Conservation (phyloP, 140 eudicot genomes). For the Anethum foeniculum region DNA sequence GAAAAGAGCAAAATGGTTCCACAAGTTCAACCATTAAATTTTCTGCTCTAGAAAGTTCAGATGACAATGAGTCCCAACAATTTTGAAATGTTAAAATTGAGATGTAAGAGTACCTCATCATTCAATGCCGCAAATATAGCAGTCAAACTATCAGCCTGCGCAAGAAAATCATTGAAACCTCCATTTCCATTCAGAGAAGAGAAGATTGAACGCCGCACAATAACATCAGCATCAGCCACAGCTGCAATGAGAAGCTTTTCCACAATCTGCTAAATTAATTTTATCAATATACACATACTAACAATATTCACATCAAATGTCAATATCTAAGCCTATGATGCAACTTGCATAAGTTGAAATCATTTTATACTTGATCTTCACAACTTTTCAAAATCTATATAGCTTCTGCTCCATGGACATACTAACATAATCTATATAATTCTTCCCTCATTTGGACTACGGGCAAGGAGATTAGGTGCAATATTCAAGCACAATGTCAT, state of each 20-base stretch:
- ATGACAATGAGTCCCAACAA: not conserved
- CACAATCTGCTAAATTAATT: constrained; percentile 57
- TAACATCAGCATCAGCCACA: constrained; percentile 95
- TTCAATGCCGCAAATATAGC: constrained; percentile 93
- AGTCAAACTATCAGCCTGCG: constrained; percentile 93
- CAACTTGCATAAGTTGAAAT: not conserved
- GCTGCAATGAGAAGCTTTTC: constrained; percentile 91
- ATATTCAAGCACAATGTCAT: not conserved
- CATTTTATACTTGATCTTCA: not conserved
- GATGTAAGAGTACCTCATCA: constrained; percentile 58
- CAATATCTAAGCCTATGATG: not conserved
- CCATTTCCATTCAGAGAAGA: constrained; percentile 61
- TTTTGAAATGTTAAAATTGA: not conserved
- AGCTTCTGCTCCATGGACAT: not conserved
- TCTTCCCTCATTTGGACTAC: not conserved
- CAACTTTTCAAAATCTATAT: not conserved
- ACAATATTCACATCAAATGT: not conserved
- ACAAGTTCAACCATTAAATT: not conserved
- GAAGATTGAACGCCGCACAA: constrained; percentile 81
- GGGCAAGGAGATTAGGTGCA: not conserved
- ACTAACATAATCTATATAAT: not conserved
- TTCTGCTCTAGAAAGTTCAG: not conserved
- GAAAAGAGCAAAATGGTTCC: not conserved
- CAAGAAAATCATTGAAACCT: constrained; percentile 82
- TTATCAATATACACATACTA: not conserved